Percentiles rank a stretch among this genome's conserved stretches.
phyloP scores from a whole-genome alignment of 176 grass and related monocot species.

The Lolium perenne region DNA sequence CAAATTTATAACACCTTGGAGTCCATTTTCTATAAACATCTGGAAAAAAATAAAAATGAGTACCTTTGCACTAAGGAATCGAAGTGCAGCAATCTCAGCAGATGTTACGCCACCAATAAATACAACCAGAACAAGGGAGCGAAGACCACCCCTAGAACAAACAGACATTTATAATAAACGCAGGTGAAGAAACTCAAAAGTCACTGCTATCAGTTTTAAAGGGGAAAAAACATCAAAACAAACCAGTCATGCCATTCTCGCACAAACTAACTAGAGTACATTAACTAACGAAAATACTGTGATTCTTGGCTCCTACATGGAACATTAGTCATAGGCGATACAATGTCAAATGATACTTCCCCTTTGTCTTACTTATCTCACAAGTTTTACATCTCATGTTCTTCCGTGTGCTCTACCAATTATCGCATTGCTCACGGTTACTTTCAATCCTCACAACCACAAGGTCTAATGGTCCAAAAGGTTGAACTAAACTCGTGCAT shows the following conservation, averaged over 20 bases:
- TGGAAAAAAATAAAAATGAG: constrained; percentile 3
- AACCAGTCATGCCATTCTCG: neutral
- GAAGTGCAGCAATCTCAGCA: constrained; percentile 91
- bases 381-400: neutral
- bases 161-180: constrained; percentile 16
- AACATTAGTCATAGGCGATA: neutral
- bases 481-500: neutral
- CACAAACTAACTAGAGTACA: neutral
- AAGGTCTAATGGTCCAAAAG: neutral
- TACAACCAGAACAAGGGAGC: constrained; percentile 81
- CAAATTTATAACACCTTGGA: constrained; percentile 13
- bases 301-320: constrained; percentile 4
- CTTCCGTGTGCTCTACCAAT: neutral
- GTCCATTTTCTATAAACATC: constrained; percentile 12
- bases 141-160: constrained; percentile 62
- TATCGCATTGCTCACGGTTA: constrained; percentile 9
- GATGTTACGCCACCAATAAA: constrained; percentile 92
- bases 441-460: neutral
- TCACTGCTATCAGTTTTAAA: neutral
- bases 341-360: constrained; percentile 5
- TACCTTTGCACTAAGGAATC: constrained; percentile 96
- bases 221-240: neutral
- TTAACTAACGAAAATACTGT: neutral
- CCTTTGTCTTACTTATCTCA: neutral
- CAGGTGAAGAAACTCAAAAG: neutral